Conservation (phyloP, 371 early-diverging fungal species). For the Mortierella sp. region DNA sequence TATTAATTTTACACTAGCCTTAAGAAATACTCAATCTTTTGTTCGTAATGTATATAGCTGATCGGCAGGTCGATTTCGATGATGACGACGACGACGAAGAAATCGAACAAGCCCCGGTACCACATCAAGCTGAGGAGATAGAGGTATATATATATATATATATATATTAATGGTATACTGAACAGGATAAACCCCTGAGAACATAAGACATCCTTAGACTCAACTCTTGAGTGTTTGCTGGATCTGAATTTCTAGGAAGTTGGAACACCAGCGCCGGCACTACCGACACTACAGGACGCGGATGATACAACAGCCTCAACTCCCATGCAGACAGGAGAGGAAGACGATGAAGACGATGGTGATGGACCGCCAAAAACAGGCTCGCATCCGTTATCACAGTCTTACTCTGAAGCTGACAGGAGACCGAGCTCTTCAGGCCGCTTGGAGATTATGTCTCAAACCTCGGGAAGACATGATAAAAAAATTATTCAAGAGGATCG, state of each 20-base stretch:
- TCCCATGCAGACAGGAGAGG: constrained; percentile 49
- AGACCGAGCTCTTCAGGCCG: constrained; percentile 7
- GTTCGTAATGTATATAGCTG: constrained; percentile 38
- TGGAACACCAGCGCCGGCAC: constrained; percentile 40
- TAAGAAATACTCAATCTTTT: too few relatives aligned
- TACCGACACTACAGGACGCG: constrained; percentile 52
- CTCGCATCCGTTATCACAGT: constrained; percentile 15
- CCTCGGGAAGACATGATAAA: constrained; percentile 7
- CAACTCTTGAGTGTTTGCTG: background rate
- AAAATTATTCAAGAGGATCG: constrained; percentile 8
- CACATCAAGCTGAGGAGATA: constrained; percentile 41
- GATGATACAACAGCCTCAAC: constrained; percentile 48
- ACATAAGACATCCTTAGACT: background rate
- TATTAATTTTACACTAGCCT: too few relatives aligned
- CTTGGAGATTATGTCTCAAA: constrained; percentile 7
- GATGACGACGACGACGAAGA: constrained; percentile 59
- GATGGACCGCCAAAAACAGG: constrained; percentile 9
- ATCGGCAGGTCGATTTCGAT: constrained; percentile 62
- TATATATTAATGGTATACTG: background rate
- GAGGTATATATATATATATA: background rate
- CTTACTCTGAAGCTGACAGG: constrained; percentile 15
- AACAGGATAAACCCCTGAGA: background rate
- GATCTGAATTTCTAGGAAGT: constrained; percentile 29
- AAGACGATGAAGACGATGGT: constrained; percentile 57
- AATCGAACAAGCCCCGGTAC: constrained; percentile 32